Evolutionary conservation across 768 basidiomycete species (phyloP).

Genomic region (Podaxis sp.): DNA sequence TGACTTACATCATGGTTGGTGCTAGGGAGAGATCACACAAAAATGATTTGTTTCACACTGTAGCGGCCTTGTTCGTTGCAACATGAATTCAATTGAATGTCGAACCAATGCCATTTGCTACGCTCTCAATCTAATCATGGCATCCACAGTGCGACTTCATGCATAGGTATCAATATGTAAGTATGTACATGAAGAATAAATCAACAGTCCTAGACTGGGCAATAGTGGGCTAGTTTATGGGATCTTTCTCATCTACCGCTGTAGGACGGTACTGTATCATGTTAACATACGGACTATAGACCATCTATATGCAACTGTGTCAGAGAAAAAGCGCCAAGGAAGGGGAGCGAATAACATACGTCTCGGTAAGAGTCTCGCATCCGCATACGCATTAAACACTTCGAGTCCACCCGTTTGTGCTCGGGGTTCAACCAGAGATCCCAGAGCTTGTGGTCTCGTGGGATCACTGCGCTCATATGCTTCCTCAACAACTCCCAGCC

Average conservation of each 20-base stretch:
- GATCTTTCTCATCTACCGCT: slow-evolving; percentile 10
- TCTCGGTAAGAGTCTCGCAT: slow-evolving; percentile 55
- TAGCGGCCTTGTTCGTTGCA: no score
- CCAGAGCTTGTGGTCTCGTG: slow-evolving; percentile 42
- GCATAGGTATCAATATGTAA: not conserved
- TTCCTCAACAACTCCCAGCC: slow-evolving; percentile 51
- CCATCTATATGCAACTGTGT: slow-evolving; percentile 38
- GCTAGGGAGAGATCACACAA: no score
- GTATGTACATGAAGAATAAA: not conserved
- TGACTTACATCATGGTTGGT: not conserved
- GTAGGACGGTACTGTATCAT: slow-evolving; percentile 48
- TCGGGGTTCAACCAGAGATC: slow-evolving; percentile 44
- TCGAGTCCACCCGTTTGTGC: slow-evolving; percentile 42
- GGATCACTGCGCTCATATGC: slow-evolving; percentile 44
- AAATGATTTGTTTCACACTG: no score
- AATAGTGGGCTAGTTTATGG: not conserved
- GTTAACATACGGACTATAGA: slow-evolving; percentile 51
- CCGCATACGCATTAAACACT: slow-evolving; percentile 60
- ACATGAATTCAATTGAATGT: no score
- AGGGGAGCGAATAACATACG: slow-evolving; percentile 30
- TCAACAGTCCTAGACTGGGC: not conserved
- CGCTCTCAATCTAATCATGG: not conserved
- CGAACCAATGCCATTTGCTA: not conserved
- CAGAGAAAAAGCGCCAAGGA: not conserved
- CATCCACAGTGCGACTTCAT: not conserved